Evolutionary conservation across 2,329 filamentous ascomycete genomes (phyloP).

Genomic region (Clonostachys byssicola): DNA sequence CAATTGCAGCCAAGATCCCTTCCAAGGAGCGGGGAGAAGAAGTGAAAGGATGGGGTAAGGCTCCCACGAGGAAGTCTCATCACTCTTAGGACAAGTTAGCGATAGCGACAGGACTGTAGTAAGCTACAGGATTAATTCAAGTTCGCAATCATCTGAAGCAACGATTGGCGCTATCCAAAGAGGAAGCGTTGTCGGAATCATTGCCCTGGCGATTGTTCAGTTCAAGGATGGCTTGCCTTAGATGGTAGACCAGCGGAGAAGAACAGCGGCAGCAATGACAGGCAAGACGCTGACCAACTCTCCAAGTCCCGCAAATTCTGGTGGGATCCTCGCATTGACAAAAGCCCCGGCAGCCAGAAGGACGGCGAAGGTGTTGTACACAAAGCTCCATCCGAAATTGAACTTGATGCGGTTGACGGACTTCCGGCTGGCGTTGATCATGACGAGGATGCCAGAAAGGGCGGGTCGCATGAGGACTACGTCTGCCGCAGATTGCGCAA

Average conservation of each 20-base stretch:
- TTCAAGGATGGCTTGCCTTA: conserved; percentile 7
- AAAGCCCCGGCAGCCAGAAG: conserved; percentile 56
- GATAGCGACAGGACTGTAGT: no score
- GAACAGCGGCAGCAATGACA: conserved; percentile 52
- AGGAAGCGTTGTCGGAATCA: no score
- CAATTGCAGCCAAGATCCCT: no score
- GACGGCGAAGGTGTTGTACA: conserved; percentile 61
- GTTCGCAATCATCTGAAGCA: no score
- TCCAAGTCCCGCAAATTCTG: conserved; percentile 51
- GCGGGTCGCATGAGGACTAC: conserved; percentile 49
- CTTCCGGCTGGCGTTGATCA: conserved; percentile 40
- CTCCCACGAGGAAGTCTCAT: no score
- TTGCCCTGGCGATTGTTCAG: not conserved
- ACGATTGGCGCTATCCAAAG: no score
- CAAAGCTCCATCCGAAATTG: conserved; percentile 59
- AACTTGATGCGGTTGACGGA: conserved; percentile 40
- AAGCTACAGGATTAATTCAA: no score
- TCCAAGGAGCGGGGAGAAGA: no score
- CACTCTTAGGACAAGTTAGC: no score
- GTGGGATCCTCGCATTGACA: conserved; percentile 44
- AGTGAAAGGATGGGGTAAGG: no score
- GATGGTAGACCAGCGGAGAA: conserved; percentile 33
- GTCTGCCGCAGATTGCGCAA: conserved; percentile 51
- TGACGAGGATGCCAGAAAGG: conserved; percentile 42
- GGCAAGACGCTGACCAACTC: conserved; percentile 63